Base-by-base conservation (phyloP, 2,329 filamentous ascomycete genomes). In the Colletotrichum sansevieriae region DNA sequence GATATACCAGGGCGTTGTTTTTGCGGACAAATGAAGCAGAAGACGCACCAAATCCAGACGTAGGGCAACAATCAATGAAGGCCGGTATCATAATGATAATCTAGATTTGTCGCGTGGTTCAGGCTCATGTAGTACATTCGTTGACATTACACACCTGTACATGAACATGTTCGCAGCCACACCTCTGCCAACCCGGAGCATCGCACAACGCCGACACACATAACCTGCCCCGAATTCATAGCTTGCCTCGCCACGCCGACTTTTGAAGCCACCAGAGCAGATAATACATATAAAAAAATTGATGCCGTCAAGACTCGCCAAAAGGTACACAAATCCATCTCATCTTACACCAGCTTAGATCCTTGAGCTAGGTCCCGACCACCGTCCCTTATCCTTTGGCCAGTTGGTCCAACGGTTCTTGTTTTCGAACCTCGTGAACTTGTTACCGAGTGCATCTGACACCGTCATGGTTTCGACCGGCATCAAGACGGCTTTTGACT, bases 381-480 rank as follows among this genome's bases (percentile, higher is more conserved):
- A 47, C 13, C 70, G 61, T 25, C 67, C 67, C 62, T 72, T 72
- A 3, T 65, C 56, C 43, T 67, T 71, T 55, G 69, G 69, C 70
- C 68, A 72, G 22, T 37, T 46, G n/a, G 51, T 47, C 70, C 68
- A 71, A 18, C 54, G 47, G 18, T 15, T 68, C 55, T 71, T 71
- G 2, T 49, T 56, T 15, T 64, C 55, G 35, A 66, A 71, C n/a
- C 35, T 58, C 22, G 63, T 55, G n/a, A 71, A 71, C 57, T 54
- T 68, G 29, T 35, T 58, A 13, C 41, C 18, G 5, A 82, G 70
- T 2, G 79, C 76, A 51, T 82, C 79, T 2, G 78, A 73, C 6
- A 82, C 76, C 0, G 75, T 78, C 47, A 80, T 75, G 3, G 78
- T 77, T 3, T 78, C 76, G 73, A 80, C 77, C 1, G 77, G 77